A percentile compares a stretch with the other conserved stretches of the same genome.
phyloP scores from a whole-genome alignment of 192 early-diverging fungal genomes.

The Podila epicladia region DNA sequence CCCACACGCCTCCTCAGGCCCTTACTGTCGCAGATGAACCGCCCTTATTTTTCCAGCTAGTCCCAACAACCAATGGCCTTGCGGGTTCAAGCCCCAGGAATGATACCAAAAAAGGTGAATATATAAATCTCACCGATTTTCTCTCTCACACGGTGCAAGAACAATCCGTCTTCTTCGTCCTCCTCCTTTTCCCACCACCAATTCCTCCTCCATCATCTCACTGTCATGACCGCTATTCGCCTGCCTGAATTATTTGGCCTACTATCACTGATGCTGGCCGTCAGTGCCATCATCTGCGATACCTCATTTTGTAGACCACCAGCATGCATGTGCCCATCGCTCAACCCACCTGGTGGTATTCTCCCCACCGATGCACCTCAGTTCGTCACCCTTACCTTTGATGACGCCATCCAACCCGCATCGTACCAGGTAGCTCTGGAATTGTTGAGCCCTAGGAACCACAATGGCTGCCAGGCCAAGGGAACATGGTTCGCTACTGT shows the following conservation, averaged over 20 bases:
- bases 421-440: not conserved
- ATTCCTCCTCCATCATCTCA: not conserved
- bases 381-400: slow-evolving; percentile 63
- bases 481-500: slow-evolving; percentile 65
- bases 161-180: not conserved
- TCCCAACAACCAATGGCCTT: too few relatives aligned
- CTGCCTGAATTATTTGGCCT: not conserved
- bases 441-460: not conserved
- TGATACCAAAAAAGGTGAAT: too few relatives aligned
- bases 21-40: too few relatives aligned
- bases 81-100: too few relatives aligned
- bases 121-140: too few relatives aligned
- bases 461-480: slow-evolving; percentile 55
- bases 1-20: too few relatives aligned
- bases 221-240: not conserved
- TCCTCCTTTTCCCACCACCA: not conserved
- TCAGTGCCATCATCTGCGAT: slow-evolving; percentile 33
- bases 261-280: not conserved
- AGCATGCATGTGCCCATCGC: slow-evolving; percentile 50
- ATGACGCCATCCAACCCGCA: slow-evolving; percentile 59
- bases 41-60: too few relatives aligned
- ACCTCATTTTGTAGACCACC: slow-evolving; percentile 52
- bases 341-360: slow-evolving; percentile 48
- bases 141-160: too few relatives aligned
- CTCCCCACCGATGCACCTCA: slow-evolving; percentile 52